Evolutionary conservation across 192 early-diverging fungal species (phyloP), one percentile per base, ranked within the genome.

Genomic region (Linnemannia zychae): DNA sequence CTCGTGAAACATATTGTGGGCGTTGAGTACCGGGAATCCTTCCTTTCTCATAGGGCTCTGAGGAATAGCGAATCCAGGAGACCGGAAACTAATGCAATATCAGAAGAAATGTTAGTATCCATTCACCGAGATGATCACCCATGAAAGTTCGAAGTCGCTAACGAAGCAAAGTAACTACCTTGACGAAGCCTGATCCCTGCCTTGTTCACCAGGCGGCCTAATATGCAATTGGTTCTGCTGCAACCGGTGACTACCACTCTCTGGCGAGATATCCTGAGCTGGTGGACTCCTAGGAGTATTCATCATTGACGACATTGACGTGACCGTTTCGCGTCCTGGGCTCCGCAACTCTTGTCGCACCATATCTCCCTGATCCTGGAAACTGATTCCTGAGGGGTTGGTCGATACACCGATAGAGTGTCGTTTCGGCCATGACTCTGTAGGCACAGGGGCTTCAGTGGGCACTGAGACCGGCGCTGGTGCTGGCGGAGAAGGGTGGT

Each of bases 1-100:
- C 72, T 91, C 90, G 76, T 91, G 89, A 50, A 91, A 91, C 46
- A 88, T 83, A 17, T 46, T 76, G 13, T 47, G 60, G 5, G 69
- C 9, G 74, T 79, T 85, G 28, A 85, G 46, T 7, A 76, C 37
- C 15, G 77, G 83, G 24, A 76, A 75, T 7, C 83, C 78, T 53
- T 85, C 77, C 13, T 37, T 68, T 11, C 83, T 63, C 70, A 79
- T 76, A 9, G 77, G 77, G 33, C 77, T 85, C 40, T 65, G 73
- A 18, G 83, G 78, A 15, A 79, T 53, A 24, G 69, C 73, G 34
- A 76, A 85, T 11, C 67, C 77, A 5, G 83, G 83, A 16, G 83
- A 85, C 16, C 60, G 47, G 60, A 82, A 49, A 4, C 81, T 82
- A 73, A 3, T 3, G 28, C 7, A 0, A 40, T 16, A 20, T 40